Evolutionary conservation across 192 early-diverging fungal genomes (phyloP).

Genomic region (Obelidium mucronatum): DNA sequence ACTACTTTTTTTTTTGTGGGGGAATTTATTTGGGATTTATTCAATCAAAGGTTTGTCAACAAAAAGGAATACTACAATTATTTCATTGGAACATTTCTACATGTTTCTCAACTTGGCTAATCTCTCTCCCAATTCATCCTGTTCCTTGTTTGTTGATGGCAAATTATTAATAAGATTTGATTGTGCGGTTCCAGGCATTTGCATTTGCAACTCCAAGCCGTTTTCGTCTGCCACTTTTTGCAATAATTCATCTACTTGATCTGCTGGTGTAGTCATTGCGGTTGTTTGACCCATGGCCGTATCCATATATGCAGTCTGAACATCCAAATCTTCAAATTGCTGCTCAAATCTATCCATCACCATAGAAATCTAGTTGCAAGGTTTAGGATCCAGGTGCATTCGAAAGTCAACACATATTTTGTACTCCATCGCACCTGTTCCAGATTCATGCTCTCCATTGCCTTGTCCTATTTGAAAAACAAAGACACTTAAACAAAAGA

Average conservation of each 20-base stretch:
- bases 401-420: neutral
- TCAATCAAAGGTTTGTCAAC: too few relatives aligned
- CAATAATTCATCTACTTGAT: slow-evolving; percentile 93
- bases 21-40: neutral
- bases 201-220: slow-evolving; percentile 86
- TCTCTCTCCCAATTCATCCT: slow-evolving; percentile 66
- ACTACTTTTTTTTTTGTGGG: too few relatives aligned
- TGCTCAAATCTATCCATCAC: slow-evolving; percentile 99
- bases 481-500: too few relatives aligned
- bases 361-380: slow-evolving; percentile 75
- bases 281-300: slow-evolving; percentile 88
- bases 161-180: slow-evolving; percentile 43
- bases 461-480: too few relatives aligned
- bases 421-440: slow-evolving; percentile 72
- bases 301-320: slow-evolving; percentile 98
- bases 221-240: slow-evolving; percentile 97
- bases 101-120: slow-evolving; percentile 71
- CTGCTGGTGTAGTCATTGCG: slow-evolving; percentile 84
- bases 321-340: slow-evolving; percentile 97
- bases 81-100: slow-evolving; percentile 42
- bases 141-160: slow-evolving; percentile 57
- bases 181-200: slow-evolving; percentile 58
- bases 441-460: slow-evolving; percentile 94
- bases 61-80: too few relatives aligned
- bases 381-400: too few relatives aligned